Percentiles rank a stretch among this genome's conserved stretches.
These are phyloP conservation scores for Rhypophila decipiens DNA, from an alignment of 495 filamentous ascomycete genomes.

Conservation along the genomic window DNA sequence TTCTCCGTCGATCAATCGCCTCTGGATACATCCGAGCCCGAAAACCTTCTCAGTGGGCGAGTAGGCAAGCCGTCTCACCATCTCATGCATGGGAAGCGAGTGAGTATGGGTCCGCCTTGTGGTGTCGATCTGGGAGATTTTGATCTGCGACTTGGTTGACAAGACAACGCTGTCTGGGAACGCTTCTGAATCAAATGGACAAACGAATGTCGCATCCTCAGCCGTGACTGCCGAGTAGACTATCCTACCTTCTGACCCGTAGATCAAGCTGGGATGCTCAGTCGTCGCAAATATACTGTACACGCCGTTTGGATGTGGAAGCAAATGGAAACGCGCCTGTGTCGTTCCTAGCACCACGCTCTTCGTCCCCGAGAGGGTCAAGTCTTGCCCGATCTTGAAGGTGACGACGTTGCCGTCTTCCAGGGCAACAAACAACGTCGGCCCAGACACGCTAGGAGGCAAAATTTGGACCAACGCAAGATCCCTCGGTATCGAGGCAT, in stretches of 20 bases:
- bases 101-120: conserved; percentile 82
- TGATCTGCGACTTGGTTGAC: conserved; percentile 68
- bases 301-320: conserved; percentile 55
- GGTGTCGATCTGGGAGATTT: conserved; percentile 75
- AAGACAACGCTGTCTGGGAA: conserved; percentile 78
- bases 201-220: conserved; percentile 72
- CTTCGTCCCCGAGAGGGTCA: conserved; percentile 63
- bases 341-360: conserved; percentile 81
- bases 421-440: conserved; percentile 87
- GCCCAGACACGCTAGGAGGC: conserved; percentile 37
- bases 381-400: conserved; percentile 62
- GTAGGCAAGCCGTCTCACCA: conserved; percentile 81
- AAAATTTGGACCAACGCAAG: conserved; percentile 72
- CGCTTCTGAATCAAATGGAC: conserved; percentile 71
- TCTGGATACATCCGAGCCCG: conserved; percentile 76
- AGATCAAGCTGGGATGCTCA: conserved; percentile 89
- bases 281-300: conserved; percentile 89
- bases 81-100: conserved; percentile 69
- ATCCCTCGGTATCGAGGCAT: conserved; percentile 72
- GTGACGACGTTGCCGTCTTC: conserved; percentile 89
- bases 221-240: conserved; percentile 96
- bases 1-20: conserved; percentile 42
- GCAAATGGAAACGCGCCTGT: conserved; percentile 68
- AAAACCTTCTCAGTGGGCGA: conserved; percentile 73
- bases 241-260: conserved; percentile 77